Evolutionary conservation across 176 grass and related monocot genomes (phyloP).

Genomic region (Zea luxurians): DNA sequence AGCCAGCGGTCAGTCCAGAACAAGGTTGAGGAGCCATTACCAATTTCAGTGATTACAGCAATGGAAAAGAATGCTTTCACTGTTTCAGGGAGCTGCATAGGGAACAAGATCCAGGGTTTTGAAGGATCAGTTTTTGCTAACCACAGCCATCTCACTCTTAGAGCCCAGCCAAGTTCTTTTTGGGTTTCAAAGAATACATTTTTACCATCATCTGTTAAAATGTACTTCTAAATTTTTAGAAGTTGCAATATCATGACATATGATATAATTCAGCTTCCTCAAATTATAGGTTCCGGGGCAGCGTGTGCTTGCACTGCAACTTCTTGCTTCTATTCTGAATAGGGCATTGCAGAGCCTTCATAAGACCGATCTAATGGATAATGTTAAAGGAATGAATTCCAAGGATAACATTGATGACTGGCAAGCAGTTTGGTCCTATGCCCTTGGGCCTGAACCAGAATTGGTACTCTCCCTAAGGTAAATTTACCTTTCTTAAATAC

Average conservation of each 20-base stretch:
- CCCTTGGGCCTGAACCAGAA: slow-evolving; percentile 88
- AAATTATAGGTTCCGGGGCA: slow-evolving; percentile 86
- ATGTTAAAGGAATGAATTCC: slow-evolving; percentile 39
- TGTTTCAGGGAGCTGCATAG: too few species aligned
- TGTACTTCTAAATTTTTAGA: not conserved
- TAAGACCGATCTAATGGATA: slow-evolving; percentile 51
- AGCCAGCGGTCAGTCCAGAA: too few species aligned
- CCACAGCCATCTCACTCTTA: too few species aligned
- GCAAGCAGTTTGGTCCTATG: slow-evolving; percentile 97
- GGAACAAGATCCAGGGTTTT: too few species aligned
- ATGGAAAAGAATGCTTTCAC: too few species aligned
- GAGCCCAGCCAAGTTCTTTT: too few species aligned
- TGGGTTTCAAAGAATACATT: not conserved
- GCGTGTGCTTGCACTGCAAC: slow-evolving; percentile 73
- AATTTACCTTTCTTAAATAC: slow-evolving; percentile 25
- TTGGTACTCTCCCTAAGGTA: slow-evolving; percentile 84
- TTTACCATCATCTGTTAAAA: not conserved
- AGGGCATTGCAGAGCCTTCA: slow-evolving; percentile 67
- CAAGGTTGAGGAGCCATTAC: too few species aligned
- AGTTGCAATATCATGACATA: slow-evolving; percentile 12
- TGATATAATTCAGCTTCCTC: slow-evolving; percentile 37
- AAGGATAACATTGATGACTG: slow-evolving; percentile 66
- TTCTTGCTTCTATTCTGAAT: slow-evolving; percentile 77
- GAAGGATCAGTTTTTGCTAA: too few species aligned
- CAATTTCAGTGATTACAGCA: too few species aligned